Conservation (phyloP, 352 stramenopile genomes). For the Phytopythium helicoides region DNA sequence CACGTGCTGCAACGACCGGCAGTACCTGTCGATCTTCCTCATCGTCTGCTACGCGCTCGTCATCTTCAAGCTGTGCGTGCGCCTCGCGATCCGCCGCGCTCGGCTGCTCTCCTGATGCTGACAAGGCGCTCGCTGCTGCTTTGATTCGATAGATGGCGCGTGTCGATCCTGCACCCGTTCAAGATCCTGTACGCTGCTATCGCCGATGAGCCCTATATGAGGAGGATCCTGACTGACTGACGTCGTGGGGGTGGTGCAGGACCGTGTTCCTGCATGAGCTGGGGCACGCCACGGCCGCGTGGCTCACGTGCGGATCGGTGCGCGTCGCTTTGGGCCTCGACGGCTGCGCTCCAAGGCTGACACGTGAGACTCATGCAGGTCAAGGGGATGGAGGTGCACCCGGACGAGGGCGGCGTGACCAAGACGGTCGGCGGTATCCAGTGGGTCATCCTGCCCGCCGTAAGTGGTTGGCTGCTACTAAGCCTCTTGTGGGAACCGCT, state of each 20-base stretch:
- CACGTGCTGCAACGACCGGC: constrained; percentile 87
- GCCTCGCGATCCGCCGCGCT: neutral
- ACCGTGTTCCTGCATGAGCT: constrained; percentile 88
- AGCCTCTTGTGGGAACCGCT: no score
- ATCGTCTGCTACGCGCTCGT: constrained; percentile 81
- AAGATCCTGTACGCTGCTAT: constrained; percentile 83
- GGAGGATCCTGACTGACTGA: constrained; percentile 2
- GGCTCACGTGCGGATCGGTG: constrained; percentile 83
- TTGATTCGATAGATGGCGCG: constrained; percentile 56
- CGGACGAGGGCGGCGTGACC: constrained; percentile 85
- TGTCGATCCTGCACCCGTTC: constrained; percentile 84
- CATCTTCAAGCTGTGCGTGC: constrained; percentile 85
- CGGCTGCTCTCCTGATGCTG: neutral
- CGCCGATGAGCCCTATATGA: neutral
- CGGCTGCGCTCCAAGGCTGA: no score
- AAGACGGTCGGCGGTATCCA: constrained; percentile 71
- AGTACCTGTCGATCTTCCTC: constrained; percentile 87
- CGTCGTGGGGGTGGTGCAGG: constrained; percentile 19
- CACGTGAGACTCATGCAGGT: constrained; percentile 33
- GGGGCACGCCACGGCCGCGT: constrained; percentile 77
- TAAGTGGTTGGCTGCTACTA: constrained; percentile 18
- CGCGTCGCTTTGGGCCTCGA: neutral
- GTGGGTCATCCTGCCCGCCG: constrained; percentile 74
- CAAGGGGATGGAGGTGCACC: constrained; percentile 87
- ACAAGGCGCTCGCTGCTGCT: neutral